phyloP scores from a whole-genome alignment of 2,329 filamentous ascomycete species.

The Sarocladium strictum region DNA sequence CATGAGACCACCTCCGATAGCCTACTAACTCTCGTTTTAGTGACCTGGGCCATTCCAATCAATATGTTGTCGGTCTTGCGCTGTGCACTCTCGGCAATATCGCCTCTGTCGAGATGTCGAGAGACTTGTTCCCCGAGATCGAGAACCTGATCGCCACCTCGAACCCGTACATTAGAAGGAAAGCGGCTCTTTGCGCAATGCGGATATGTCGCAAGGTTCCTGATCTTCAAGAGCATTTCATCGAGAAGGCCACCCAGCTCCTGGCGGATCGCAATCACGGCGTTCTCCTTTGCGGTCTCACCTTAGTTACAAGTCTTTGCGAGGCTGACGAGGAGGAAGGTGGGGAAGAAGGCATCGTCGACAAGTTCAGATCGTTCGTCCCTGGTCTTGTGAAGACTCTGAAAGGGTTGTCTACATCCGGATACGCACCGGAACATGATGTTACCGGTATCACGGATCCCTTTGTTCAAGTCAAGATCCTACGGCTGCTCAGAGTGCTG shows the following conservation, averaged over 20 bases:
- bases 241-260: slow-evolving; percentile 86
- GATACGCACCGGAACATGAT: slow-evolving; percentile 96
- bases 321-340: slow-evolving; percentile 91
- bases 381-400: slow-evolving; percentile 81
- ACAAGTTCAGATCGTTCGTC: slow-evolving; percentile 85
- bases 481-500: slow-evolving; percentile 78
- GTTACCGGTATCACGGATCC: slow-evolving; percentile 97
- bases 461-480: slow-evolving; percentile 94
- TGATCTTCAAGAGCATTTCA: slow-evolving; percentile 92
- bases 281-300: slow-evolving; percentile 86
- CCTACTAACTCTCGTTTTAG: slow-evolving; percentile 36
- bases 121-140: slow-evolving; percentile 94
- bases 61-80: slow-evolving; percentile 95
- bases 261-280: slow-evolving; percentile 93
- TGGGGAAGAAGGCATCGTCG: slow-evolving; percentile 82
- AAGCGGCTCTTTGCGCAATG: slow-evolving; percentile 98
- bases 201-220: slow-evolving; percentile 97
- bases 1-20: too few relatives aligned
- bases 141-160: slow-evolving; percentile 86
- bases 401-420: slow-evolving; percentile 88
- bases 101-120: slow-evolving; percentile 94
- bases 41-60: slow-evolving; percentile 93
- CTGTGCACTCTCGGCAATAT: slow-evolving; percentile 97
- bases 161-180: slow-evolving; percentile 97
- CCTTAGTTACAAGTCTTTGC: slow-evolving; percentile 84